Percentiles rank a stretch among this genome's conserved stretches.
Evolutionary conservation across 805 yeast species (phyloP).

Genomic region (Wilhelminamyces savonicus): DNA sequence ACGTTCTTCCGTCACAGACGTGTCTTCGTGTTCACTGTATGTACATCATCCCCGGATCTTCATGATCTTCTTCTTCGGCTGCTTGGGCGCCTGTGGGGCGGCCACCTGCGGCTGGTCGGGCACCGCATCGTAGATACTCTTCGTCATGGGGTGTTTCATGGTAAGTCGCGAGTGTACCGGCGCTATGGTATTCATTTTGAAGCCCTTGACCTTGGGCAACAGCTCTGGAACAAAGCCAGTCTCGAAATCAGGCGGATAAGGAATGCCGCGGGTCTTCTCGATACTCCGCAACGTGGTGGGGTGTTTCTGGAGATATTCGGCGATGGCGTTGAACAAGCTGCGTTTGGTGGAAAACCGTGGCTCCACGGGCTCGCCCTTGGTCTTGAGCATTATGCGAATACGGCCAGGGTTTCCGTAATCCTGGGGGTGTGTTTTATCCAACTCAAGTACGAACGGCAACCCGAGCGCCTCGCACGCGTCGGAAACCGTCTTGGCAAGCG

Average conservation of each 20-base stretch:
- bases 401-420: constrained; percentile 98
- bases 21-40: too few species aligned
- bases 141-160: constrained; percentile 80
- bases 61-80: constrained; percentile 53
- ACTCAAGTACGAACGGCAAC: constrained; percentile 51
- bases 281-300: constrained; percentile 67
- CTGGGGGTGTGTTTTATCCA: constrained; percentile 89
- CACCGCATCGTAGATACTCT: constrained; percentile 52
- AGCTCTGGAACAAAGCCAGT: constrained; percentile 47
- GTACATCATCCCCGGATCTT: constrained; percentile 49
- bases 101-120: constrained; percentile 33
- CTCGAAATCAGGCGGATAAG: constrained; percentile 56
- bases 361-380: constrained; percentile 32
- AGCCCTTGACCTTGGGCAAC: constrained; percentile 78
- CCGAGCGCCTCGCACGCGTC: constrained; percentile 56
- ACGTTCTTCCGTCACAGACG: too few species aligned
- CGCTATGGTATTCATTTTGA: constrained; percentile 77
- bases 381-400: constrained; percentile 67
- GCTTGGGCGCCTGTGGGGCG: constrained; percentile 33
- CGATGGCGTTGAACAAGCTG: constrained; percentile 53
- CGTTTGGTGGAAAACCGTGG: constrained; percentile 45
- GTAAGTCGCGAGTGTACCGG: constrained; percentile 82
- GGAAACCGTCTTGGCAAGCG: constrained; percentile 74
- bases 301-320: constrained; percentile 53
- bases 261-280: constrained; percentile 42